phyloP scores from a whole-genome alignment of 805 yeast genomes.

The Nakazawaea wyomingensis region DNA sequence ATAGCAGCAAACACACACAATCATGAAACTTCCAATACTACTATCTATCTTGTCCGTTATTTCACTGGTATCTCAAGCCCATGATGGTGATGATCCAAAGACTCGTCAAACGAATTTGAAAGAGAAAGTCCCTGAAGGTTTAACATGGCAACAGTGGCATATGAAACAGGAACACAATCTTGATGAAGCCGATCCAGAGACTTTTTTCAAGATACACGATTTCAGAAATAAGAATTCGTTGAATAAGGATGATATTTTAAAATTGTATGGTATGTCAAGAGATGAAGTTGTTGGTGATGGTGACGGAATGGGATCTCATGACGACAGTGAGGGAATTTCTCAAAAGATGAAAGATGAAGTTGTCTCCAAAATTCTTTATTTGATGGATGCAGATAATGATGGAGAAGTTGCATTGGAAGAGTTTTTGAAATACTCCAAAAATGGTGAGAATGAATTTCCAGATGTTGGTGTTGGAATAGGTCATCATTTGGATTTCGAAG shows the following conservation, averaged over 20 bases:
- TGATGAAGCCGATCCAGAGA: constrained; percentile 63
- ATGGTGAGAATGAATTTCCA: constrained; percentile 68
- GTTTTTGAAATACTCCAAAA: constrained; percentile 54
- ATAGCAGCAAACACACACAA: not conserved
- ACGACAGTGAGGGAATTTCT: constrained; percentile 54
- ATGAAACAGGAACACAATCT: constrained; percentile 85
- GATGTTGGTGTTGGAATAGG: constrained; percentile 93
- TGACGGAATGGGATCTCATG: constrained; percentile 81
- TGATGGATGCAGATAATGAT: constrained; percentile 65
- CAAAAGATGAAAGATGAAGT: constrained; percentile 53
- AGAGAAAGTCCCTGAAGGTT: constrained; percentile 45
- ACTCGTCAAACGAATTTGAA: constrained; percentile 22
- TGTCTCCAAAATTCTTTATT: constrained; percentile 43
- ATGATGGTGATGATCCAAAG: not conserved
- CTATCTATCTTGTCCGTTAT: not conserved
- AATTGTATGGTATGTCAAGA: constrained; percentile 75
- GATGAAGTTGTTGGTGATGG: constrained; percentile 80
- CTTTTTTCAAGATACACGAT: constrained; percentile 82
- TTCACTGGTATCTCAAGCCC: not conserved
- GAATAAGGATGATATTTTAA: constrained; percentile 59
- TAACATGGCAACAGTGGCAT: constrained; percentile 82
- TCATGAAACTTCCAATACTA: not conserved
- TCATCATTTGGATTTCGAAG: constrained; percentile 90
- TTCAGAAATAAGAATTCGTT: constrained; percentile 51
- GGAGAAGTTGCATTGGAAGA: constrained; percentile 62